Evolutionary conservation across 2,329 filamentous ascomycete species (phyloP).

Genomic region (Phialemonium atrogriseum): DNA sequence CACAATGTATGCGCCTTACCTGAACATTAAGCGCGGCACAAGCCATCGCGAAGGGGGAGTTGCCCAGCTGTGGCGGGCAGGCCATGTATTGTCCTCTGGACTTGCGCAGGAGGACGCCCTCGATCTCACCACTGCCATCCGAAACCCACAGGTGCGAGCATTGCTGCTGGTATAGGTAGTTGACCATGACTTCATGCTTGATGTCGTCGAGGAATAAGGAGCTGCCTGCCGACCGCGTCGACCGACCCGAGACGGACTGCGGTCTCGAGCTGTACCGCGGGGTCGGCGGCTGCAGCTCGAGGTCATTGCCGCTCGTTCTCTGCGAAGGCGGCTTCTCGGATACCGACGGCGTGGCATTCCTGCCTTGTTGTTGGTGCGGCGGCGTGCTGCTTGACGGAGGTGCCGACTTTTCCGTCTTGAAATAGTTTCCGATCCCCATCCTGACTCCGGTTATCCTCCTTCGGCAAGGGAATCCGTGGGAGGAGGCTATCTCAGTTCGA

Average conservation of each 20-base stretch:
- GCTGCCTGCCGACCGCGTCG: slow-evolving; percentile 37
- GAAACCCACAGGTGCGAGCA: slow-evolving; percentile 67
- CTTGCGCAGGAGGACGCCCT: slow-evolving; percentile 67
- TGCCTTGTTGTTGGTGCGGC: slow-evolving; percentile 1
- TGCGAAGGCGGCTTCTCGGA: slow-evolving; percentile 28
- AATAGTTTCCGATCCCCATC: slow-evolving; percentile 57
- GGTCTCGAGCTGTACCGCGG: slow-evolving; percentile 42
- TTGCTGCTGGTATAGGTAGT: slow-evolving; percentile 74
- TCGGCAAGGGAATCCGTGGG: no score
- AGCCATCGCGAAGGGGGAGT: slow-evolving; percentile 55
- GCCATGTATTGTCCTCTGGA: slow-evolving; percentile 61
- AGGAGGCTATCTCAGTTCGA: no score
- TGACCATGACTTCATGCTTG: slow-evolving; percentile 77
- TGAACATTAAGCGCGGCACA: slow-evolving; percentile 64
- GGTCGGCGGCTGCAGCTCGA: slow-evolving; percentile 40
- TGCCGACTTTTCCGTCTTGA: slow-evolving; percentile 43
- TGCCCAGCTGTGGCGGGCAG: slow-evolving; percentile 57
- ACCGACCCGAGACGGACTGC: slow-evolving; percentile 41
- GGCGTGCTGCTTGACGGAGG: slow-evolving; percentile 7
- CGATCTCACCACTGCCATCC: slow-evolving; percentile 57
- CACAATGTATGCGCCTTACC: no score
- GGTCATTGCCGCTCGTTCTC: slow-evolving; percentile 26
- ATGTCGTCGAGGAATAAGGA: slow-evolving; percentile 60
- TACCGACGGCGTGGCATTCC: slow-evolving; percentile 15
- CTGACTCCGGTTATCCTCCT: slow-evolving; percentile 10